These are phyloP conservation scores for Trichoderma gamsii DNA, from an alignment of 495 filamentous ascomycete species.

Conservation along the genomic window DNA sequence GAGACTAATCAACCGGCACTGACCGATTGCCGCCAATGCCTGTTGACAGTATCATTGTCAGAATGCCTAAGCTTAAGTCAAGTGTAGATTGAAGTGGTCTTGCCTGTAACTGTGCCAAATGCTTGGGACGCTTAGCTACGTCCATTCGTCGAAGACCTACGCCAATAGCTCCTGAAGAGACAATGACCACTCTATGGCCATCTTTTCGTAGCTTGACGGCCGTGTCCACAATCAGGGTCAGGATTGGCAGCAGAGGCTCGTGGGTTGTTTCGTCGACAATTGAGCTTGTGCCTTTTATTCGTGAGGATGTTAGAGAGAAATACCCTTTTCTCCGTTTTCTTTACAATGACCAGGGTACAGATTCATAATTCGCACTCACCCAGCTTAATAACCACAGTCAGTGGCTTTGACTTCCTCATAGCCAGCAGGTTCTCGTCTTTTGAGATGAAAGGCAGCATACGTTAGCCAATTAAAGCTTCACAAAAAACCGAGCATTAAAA, in stretches of 20 bases:
- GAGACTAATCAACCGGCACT: constrained; percentile 89
- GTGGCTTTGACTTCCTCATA: constrained; percentile 19
- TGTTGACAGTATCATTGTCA: constrained; percentile 28
- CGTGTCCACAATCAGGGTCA: constrained; percentile 88
- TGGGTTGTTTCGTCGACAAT: constrained; percentile 98
- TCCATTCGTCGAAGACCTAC: constrained; percentile 87
- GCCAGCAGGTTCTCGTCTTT: background rate
- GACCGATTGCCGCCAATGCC: constrained; percentile 92
- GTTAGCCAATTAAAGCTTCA: background rate
- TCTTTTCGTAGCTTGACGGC: constrained; percentile 76
- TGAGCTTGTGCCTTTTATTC: constrained; percentile 75
- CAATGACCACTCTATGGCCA: constrained; percentile 90
- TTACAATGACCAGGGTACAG: background rate
- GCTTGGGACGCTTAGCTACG: constrained; percentile 79
- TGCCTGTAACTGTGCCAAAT: constrained; percentile 78
- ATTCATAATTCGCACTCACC: constrained; percentile 50
- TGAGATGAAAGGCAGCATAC: background rate
- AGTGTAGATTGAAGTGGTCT: constrained; percentile 4
- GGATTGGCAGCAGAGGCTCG: constrained; percentile 85
- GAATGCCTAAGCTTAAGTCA: background rate
- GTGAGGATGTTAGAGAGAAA: background rate
- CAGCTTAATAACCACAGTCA: constrained; percentile 88
- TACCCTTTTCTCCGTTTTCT: background rate
- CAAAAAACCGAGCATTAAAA: background rate
- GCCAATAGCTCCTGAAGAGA: constrained; percentile 94